Percentiles rank a stretch among this genome's conserved stretches.
These are phyloP conservation scores for Drechslerella dactyloides DNA, from an alignment of 2,329 filamentous ascomycete species.

Conservation along the genomic window DNA sequence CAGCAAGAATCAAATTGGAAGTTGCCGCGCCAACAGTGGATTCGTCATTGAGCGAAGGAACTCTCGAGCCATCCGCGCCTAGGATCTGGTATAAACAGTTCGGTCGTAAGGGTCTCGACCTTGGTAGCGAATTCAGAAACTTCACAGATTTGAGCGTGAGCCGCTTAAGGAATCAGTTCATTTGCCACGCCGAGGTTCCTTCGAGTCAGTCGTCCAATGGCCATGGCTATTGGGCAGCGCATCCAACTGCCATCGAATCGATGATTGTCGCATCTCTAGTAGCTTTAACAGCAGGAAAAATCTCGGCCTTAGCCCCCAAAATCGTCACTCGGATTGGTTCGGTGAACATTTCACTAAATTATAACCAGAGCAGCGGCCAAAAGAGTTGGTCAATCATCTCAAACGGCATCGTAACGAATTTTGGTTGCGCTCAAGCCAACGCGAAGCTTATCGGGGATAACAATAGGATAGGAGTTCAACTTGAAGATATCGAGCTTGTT, in stretches of 20 bases:
- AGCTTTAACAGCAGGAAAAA: too few relatives aligned
- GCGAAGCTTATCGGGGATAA: conserved; percentile 27
- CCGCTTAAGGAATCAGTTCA: conserved; percentile 42
- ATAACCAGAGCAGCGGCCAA: background rate
- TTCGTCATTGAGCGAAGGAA: conserved; percentile 1
- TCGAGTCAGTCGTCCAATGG: too few relatives aligned
- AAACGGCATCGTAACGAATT: conserved; percentile 7
- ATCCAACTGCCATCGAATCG: too few relatives aligned
- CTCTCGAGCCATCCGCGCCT: background rate
- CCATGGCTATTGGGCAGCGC: too few relatives aligned
- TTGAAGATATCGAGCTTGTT: conserved; percentile 14
- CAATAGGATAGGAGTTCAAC: conserved; percentile 16
- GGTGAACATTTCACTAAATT: conserved; percentile 7
- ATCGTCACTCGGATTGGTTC: conserved; percentile 43
- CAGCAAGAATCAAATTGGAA: background rate
- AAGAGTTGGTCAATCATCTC: conserved; percentile 19
- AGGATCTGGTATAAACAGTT: conserved; percentile 52
- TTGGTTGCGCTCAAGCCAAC: conserved; percentile 28
- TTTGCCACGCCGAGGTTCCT: conserved; percentile 44
- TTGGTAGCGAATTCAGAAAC: conserved; percentile 52
- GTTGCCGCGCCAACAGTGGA: background rate
- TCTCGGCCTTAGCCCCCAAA: conserved; percentile 47
- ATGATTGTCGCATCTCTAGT: too few relatives aligned
- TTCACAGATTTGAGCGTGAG: too few relatives aligned
- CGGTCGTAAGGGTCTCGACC: conserved; percentile 49